Evolutionary conservation across 306 rosid genomes (phyloP), one percentile per base, ranked within the genome.

Genomic region (Clitoria ternatea): DNA sequence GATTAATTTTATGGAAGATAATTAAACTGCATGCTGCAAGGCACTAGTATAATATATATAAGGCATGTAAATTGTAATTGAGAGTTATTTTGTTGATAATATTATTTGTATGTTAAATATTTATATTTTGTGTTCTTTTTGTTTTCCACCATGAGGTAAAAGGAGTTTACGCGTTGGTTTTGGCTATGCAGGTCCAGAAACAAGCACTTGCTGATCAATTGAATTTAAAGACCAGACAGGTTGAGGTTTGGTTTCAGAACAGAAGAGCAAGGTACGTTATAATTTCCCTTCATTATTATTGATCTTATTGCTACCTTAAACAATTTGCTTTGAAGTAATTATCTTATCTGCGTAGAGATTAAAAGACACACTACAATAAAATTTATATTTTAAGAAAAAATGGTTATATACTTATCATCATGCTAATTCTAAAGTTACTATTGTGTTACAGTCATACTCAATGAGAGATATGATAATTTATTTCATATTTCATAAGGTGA

Each of bases 181-280:
- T 27, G 44, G 24, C 6, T 79, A 45, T 79, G 85, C 79, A 92
- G 98, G 70, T 72, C 7, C 92, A 86, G 82, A 92, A 92, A 70
- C 81, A 82, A 63, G 33, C 86, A 57, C 91, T 92, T n/a, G 88
- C 96, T 49, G 77, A 77, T 39, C 81, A 88, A 70, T 84, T 88
- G 77, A 88, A 90, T 66, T 74, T 92, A 79, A 88, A 83, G 55
- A 77, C 96, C 0, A 83, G 98, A 78, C 98, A 92, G 66, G 89
- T 92, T 13, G 98, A 92, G 84, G 98, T 92, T 60, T 92, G 98
- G 98, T 92, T 92, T 69, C 98, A 92, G 71, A 92, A 92, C 83
- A 70, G 92, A 70, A 87, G 98, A 85, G 98, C 98, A 72, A 90
- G 98, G 98, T 89, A 73, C 5, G 27, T 60, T 8, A 32, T 40